Evolutionary conservation across 495 filamentous ascomycete genomes (phyloP).

Genomic region (Parmelia sp.): DNA sequence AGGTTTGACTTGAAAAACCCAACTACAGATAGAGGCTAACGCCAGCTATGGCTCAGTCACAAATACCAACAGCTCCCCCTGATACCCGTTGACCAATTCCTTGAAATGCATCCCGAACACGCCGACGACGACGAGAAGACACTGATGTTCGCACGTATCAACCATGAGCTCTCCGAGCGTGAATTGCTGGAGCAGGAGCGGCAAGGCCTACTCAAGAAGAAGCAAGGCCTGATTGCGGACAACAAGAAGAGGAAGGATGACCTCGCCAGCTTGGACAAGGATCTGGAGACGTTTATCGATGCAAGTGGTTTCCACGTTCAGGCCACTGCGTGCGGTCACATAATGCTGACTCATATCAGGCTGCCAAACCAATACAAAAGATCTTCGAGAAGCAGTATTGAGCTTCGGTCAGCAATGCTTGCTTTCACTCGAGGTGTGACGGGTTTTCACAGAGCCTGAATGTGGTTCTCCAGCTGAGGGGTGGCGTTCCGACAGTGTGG

Average conservation of each 20-base stretch:
- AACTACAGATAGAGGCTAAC: background rate
- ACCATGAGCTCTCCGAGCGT: conserved; percentile 80
- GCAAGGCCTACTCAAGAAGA: conserved; percentile 79
- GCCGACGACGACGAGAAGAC: conserved; percentile 62
- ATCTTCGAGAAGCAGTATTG: conserved; percentile 69
- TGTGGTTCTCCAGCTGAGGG: background rate
- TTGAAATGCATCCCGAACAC: conserved; percentile 70
- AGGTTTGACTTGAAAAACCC: conserved; percentile 28
- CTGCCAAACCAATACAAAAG: conserved; percentile 78
- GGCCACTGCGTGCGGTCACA: background rate
- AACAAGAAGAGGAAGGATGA: conserved; percentile 96
- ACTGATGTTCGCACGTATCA: conserved; percentile 85
- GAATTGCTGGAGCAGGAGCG: conserved; percentile 82
- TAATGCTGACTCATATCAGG: conserved; percentile 41
- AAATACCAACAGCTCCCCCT: conserved; percentile 80
- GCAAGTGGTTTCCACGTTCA: background rate
- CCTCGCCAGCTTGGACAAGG: conserved; percentile 76
- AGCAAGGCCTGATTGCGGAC: conserved; percentile 84
- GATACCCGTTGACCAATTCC: conserved; percentile 75
- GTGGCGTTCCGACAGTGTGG: background rate
- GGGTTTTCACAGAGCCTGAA: background rate
- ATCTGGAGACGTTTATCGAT: conserved; percentile 86
- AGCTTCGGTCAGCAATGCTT: background rate
- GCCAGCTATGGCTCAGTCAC: conserved; percentile 53
- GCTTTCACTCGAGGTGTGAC: background rate